Conservation (phyloP, 2,329 filamentous ascomycete genomes). For the Arthroderma sp. region DNA sequence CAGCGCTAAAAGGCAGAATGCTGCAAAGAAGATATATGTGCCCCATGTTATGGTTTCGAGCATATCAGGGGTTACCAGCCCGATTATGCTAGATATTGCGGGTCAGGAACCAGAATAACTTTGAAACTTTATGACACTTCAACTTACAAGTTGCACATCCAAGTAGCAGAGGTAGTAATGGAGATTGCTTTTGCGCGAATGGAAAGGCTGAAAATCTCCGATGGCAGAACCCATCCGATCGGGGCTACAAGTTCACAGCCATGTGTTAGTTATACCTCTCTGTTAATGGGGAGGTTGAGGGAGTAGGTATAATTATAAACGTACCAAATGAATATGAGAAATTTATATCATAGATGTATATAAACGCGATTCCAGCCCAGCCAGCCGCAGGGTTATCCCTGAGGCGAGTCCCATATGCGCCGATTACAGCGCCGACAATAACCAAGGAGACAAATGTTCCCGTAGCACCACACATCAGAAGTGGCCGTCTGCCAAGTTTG, state of each 20-base stretch:
- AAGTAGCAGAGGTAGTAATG: conserved; percentile 26
- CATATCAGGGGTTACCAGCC: conserved; percentile 26
- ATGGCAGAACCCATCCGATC: conserved; percentile 27
- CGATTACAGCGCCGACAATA: conserved; percentile 24
- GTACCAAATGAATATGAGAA: conserved; percentile 27
- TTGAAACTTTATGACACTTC: neutral
- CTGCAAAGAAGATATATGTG: conserved; percentile 29
- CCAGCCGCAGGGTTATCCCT: conserved; percentile 20
- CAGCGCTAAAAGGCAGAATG: conserved; percentile 24
- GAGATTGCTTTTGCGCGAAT: conserved; percentile 27
- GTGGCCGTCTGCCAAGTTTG: conserved; percentile 20
- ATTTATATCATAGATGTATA: conserved; percentile 27
- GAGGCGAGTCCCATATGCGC: conserved; percentile 19
- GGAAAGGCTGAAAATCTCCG: conserved; percentile 27
- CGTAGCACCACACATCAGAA: conserved; percentile 24
- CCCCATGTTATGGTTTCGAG: conserved; percentile 25
- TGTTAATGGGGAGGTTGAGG: neutral
- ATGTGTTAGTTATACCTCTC: neutral
- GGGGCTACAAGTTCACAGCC: conserved; percentile 15
- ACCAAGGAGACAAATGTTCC: conserved; percentile 25
- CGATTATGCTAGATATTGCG: conserved; percentile 18
- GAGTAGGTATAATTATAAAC: conserved; percentile 3
- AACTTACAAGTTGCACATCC: conserved; percentile 28
- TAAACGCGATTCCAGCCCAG: conserved; percentile 26
- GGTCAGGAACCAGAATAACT: neutral